phyloP scores from a whole-genome alignment of 2,329 filamentous ascomycete genomes.

The Raffaelea deltoideospora region DNA sequence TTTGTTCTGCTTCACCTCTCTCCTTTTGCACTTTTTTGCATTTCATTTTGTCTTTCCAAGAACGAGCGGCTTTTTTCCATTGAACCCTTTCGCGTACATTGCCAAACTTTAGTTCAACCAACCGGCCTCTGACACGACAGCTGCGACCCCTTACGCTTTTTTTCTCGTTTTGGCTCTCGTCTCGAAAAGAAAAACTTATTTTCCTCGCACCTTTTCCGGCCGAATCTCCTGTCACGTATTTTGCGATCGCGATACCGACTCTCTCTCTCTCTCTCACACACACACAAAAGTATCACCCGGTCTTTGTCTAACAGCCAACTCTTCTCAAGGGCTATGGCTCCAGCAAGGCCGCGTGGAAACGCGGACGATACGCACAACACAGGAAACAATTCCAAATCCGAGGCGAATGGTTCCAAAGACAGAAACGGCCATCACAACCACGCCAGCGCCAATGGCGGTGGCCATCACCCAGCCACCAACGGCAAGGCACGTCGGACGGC shows the following conservation, averaged over 20 bases:
- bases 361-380: conserved; percentile 6
- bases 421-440: conserved; percentile 23
- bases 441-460: conserved; percentile 4
- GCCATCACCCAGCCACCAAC: conserved; percentile 22
- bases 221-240: too few species aligned
- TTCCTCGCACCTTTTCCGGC: too few species aligned
- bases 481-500: conserved; percentile 38
- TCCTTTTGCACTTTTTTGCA: too few species aligned
- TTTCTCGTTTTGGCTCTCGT: neutral
- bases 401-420: conserved; percentile 25
- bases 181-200: too few species aligned
- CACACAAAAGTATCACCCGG: too few species aligned
- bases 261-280: neutral
- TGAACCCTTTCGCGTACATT: too few species aligned
- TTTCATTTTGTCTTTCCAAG: too few species aligned
- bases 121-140: too few species aligned
- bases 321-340: conserved; percentile 2
- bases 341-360: conserved; percentile 5
- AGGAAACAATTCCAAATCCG: conserved; percentile 19
- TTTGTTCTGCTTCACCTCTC: too few species aligned
- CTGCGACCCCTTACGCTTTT: neutral
- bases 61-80: too few species aligned
- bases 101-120: too few species aligned
- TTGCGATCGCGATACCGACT: neutral
- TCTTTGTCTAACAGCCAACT: neutral